Conservation (phyloP, 1,284 basidiomycete species). For the Sanghuangporus sanghuang region DNA sequence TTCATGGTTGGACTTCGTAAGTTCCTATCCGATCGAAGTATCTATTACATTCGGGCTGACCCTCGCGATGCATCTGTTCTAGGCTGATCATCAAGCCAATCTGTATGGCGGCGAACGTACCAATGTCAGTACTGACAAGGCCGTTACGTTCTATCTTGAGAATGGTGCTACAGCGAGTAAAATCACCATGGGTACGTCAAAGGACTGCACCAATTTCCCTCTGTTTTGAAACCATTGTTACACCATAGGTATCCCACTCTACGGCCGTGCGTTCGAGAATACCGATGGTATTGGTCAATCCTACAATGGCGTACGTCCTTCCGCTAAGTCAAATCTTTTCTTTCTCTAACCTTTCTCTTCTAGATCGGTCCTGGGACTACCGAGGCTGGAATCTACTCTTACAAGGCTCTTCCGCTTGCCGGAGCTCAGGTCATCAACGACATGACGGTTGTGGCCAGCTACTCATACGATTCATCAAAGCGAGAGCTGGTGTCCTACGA, state of each 20-base stretch:
- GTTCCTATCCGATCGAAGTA: conserved; percentile 4
- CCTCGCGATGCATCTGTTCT: conserved; percentile 1
- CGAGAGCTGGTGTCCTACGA: conserved; percentile 78
- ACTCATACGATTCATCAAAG: conserved; percentile 67
- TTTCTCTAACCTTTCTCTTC: not conserved
- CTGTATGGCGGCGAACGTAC: conserved; percentile 63
- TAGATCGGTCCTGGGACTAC: conserved; percentile 72
- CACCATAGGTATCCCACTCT: conserved; percentile 67
- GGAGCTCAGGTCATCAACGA: conserved; percentile 70
- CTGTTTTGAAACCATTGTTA: not conserved
- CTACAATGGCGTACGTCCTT: conserved; percentile 58
- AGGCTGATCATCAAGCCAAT: conserved; percentile 78
- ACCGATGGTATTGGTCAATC: conserved; percentile 72
- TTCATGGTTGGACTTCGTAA: conserved; percentile 53
- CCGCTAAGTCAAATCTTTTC: not conserved
- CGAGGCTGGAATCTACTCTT: conserved; percentile 69
- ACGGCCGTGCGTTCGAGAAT: conserved; percentile 80
- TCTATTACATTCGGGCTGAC: not conserved
- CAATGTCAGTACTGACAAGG: conserved; percentile 64
- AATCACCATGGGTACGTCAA: conserved; percentile 64
- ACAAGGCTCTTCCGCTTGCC: conserved; percentile 67
- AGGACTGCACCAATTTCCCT: not conserved
- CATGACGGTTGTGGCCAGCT: conserved; percentile 67
- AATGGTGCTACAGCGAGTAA: conserved; percentile 70
- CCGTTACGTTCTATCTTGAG: conserved; percentile 60